phyloP scores from a whole-genome alignment of 2,329 filamentous ascomycete genomes.

The Monosporascus cannonballus region DNA sequence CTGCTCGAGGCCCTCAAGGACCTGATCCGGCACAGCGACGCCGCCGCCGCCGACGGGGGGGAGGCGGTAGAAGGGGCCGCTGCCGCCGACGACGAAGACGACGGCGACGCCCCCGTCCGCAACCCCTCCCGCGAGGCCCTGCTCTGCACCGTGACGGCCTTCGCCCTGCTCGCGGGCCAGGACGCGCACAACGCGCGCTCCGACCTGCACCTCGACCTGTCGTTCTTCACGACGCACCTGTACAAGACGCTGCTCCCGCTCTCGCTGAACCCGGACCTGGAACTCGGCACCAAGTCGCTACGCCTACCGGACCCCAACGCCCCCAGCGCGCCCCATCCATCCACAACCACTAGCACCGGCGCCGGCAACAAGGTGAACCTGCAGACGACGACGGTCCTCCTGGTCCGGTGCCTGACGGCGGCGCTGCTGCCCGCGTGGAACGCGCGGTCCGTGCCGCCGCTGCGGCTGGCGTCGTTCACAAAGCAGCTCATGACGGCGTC shows the following conservation, averaged over 20 bases:
- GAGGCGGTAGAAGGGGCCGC: conserved; percentile 38
- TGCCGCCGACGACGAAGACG: conserved; percentile 32
- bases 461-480: conserved; percentile 83
- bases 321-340: conserved; percentile 25
- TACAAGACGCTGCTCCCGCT: conserved; percentile 79
- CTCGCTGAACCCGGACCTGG: conserved; percentile 77
- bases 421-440: conserved; percentile 72
- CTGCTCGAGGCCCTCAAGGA: conserved; percentile 92
- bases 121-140: conserved; percentile 82
- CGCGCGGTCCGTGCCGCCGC: conserved; percentile 68
- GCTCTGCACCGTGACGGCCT: conserved; percentile 92
- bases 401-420: conserved; percentile 78
- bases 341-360: conserved; percentile 33
- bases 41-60: conserved; percentile 42
- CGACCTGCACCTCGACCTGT: conserved; percentile 80
- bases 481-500: conserved; percentile 82
- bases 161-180: conserved; percentile 91
- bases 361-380: conserved; percentile 75
- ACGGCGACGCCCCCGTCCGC: conserved; percentile 46
- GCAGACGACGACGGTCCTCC: conserved; percentile 86
- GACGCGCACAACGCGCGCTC: conserved; percentile 80
- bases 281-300: conserved; percentile 68
- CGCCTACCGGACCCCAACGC: conserved; percentile 61
- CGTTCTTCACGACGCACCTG: conserved; percentile 91
- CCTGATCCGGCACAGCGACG: conserved; percentile 71